Conservation (phyloP, 257 asterid species). For the Rhazya stricta region DNA sequence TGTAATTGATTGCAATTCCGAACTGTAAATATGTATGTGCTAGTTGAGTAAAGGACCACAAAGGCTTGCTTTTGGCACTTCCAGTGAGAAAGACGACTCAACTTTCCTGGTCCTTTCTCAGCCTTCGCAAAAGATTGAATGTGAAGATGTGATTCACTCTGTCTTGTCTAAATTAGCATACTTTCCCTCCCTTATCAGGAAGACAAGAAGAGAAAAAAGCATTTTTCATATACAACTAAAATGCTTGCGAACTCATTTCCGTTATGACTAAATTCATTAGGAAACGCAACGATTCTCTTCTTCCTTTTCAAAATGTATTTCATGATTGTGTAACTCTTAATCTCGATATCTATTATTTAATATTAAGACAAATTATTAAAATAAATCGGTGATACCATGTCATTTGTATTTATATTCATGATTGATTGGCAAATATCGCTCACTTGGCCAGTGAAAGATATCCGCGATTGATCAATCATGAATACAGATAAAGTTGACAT, state of each 20-base stretch:
- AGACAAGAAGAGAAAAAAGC: not conserved
- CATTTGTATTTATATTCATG: not conserved
- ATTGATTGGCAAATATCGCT: not conserved
- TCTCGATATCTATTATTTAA: too few species aligned
- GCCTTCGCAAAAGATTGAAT: conserved; percentile 19
- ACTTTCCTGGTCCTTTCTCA: conserved; percentile 18
- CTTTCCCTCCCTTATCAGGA: not conserved
- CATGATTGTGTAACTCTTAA: not conserved
- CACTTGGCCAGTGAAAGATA: not conserved
- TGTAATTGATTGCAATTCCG: not conserved
- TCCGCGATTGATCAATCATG: too few species aligned
- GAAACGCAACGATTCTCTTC: conserved; percentile 4
- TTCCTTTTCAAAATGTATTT: not conserved
- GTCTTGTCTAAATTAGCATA: conserved; percentile 15
- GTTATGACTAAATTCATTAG: conserved; percentile 1
- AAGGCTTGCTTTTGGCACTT: conserved; percentile 33
- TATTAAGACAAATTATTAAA: too few species aligned
- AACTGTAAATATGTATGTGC: not conserved
- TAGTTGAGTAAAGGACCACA: conserved; percentile 37
- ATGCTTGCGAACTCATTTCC: not conserved
- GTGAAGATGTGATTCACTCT: conserved; percentile 22
- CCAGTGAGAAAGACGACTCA: conserved; percentile 38
- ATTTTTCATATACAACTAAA: not conserved
- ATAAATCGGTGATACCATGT: not conserved
- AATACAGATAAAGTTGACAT: too few species aligned